phyloP scores from a whole-genome alignment of 257 asterid genomes.

The Apocynum venetum region DNA sequence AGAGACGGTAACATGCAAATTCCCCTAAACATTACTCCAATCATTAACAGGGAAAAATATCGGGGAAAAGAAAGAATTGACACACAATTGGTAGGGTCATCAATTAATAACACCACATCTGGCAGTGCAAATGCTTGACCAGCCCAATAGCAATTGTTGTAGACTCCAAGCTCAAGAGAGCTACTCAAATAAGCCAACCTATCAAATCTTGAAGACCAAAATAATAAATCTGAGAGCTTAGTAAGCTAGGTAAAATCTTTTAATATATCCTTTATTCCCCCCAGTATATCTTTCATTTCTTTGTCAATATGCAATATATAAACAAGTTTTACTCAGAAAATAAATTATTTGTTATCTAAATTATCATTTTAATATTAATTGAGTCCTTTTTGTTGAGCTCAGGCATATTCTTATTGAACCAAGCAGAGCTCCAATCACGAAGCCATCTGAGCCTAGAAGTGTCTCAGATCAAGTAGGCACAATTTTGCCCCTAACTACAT shows the following conservation, averaged over 20 bases:
- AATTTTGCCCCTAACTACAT: neutral
- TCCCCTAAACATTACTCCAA: conserved; percentile 43
- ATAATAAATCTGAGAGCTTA: neutral
- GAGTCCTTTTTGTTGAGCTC: neutral
- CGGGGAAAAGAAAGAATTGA: conserved; percentile 1
- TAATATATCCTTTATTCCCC: neutral
- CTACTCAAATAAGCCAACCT: neutral
- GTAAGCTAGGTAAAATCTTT: neutral
- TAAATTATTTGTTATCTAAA: neutral
- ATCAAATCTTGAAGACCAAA: neutral
- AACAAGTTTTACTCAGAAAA: neutral
- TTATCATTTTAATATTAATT: neutral
- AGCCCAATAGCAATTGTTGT: neutral
- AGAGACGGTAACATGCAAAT: conserved; percentile 85
- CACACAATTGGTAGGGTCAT: neutral
- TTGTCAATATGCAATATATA: neutral
- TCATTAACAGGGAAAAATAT: neutral
- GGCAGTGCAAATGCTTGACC: neutral
- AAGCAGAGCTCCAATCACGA: neutral
- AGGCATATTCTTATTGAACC: neutral
- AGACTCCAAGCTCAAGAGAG: neutral
- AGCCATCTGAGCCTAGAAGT: neutral
- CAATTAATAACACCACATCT: conserved; percentile 1
- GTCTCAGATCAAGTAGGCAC: neutral
- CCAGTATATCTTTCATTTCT: neutral